These are phyloP conservation scores for Salix koriyanagi DNA, from an alignment of 345 rosid species.

Conservation along the genomic window DNA sequence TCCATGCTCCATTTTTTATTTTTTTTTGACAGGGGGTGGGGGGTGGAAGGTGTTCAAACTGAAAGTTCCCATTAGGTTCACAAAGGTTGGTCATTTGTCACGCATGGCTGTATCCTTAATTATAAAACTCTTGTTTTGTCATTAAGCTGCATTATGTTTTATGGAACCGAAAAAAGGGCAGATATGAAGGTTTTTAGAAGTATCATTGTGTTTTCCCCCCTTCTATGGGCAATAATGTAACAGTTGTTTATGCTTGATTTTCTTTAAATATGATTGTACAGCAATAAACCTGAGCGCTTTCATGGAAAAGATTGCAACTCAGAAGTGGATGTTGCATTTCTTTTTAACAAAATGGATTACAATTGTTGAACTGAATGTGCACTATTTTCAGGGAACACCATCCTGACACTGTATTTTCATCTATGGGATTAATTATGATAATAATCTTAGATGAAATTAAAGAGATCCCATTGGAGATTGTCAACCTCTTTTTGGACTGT, in stretches of 20 bases:
- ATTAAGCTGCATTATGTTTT: neutral
- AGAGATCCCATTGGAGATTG: constrained; percentile 11
- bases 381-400: constrained; percentile 11
- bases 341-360: neutral
- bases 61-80: neutral
- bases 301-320: neutral
- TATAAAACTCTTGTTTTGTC: neutral
- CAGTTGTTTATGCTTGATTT: neutral
- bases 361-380: neutral
- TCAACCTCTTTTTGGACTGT: neutral
- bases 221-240: neutral
- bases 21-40: too few species aligned
- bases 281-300: neutral
- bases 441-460: constrained; percentile 12
- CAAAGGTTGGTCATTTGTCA: neutral
- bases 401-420: constrained; percentile 13
- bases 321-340: neutral
- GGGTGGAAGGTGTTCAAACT: neutral
- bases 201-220: neutral
- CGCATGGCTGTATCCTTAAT: neutral
- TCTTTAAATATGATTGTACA: neutral
- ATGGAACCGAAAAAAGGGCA: neutral
- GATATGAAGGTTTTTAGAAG: too few species aligned
- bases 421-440: constrained; percentile 16
- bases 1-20: neutral